phyloP scores from a whole-genome alignment of 805 yeast genomes.

The Sugiyamaella floridensis region DNA sequence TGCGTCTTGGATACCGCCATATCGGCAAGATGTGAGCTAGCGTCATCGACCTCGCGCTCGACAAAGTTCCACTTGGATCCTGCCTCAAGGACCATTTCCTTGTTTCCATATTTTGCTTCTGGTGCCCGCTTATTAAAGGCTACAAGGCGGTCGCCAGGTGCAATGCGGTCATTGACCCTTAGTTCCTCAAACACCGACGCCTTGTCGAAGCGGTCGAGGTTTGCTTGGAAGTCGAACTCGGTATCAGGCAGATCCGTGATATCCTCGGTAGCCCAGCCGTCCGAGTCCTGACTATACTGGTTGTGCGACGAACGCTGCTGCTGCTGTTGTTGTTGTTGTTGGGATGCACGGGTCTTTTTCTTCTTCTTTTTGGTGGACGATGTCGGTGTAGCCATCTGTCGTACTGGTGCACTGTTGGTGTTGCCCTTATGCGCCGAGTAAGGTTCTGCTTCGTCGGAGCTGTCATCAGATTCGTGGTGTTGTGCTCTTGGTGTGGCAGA shows the following conservation, averaged over 20 bases:
- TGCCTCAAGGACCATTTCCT: constrained; percentile 65
- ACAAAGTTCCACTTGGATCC: constrained; percentile 21
- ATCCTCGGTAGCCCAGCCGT: constrained; percentile 25
- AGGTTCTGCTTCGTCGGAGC: constrained; percentile 1
- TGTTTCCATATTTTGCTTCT: constrained; percentile 47
- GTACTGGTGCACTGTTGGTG: neutral
- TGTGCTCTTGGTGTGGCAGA: constrained; percentile 6
- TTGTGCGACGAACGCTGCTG: neutral
- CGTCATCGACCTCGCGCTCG: neutral
- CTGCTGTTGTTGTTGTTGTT: neutral
- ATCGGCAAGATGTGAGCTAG: neutral
- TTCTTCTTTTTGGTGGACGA: neutral
- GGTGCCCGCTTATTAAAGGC: constrained; percentile 51
- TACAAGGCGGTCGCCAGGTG: constrained; percentile 58
- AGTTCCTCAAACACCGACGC: constrained; percentile 71
- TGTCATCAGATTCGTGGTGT: neutral
- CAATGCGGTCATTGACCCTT: constrained; percentile 53
- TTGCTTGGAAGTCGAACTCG: constrained; percentile 84
- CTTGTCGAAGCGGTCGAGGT: constrained; percentile 77
- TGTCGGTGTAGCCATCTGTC: neutral
- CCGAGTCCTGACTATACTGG: constrained; percentile 2
- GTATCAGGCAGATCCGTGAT: constrained; percentile 40
- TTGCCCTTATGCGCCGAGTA: constrained; percentile 1
- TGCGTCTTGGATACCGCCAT: neutral
- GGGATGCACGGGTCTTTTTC: neutral